Percentiles rank a stretch among this genome's conserved stretches.
phyloP scores from a whole-genome alignment of 495 filamentous ascomycete genomes.

The Penicillium verhagenii region DNA sequence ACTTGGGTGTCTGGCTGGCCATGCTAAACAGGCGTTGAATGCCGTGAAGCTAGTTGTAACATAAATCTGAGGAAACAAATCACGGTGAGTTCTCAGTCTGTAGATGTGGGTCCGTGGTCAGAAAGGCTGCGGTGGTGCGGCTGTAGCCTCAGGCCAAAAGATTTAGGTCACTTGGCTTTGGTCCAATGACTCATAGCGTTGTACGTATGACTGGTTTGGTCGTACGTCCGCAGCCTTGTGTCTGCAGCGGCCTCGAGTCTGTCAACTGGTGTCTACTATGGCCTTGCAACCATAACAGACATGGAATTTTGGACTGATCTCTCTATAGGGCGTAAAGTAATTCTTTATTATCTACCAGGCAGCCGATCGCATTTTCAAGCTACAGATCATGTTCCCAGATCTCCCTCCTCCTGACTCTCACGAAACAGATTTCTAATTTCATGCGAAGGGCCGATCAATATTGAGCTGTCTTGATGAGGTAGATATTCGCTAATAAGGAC shows the following conservation, averaged over 20 bases:
- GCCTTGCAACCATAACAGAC: constrained; percentile 1
- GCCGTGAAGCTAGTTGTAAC: neutral
- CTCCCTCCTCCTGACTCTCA: neutral
- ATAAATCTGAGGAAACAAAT: neutral
- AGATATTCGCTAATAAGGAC: neutral
- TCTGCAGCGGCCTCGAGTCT: constrained; percentile 2
- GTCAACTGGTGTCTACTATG: neutral
- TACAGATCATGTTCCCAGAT: neutral
- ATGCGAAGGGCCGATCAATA: neutral
- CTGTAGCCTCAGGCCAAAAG: neutral
- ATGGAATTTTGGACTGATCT: neutral
- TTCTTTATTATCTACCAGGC: neutral
- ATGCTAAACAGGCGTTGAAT: neutral
- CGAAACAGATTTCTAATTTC: neutral
- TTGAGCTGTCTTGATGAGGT: neutral
- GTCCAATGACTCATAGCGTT: neutral
- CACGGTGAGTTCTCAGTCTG: neutral
- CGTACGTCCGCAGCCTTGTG: neutral
- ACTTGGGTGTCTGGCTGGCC: neutral
- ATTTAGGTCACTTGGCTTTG: neutral
- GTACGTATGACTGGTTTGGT: neutral
- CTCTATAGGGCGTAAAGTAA: neutral
- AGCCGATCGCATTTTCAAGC: neutral
- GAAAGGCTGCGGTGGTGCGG: neutral
- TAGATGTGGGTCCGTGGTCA: neutral